A percentile compares a stretch with the other conserved stretches of the same genome.
phyloP scores from a whole-genome alignment of 2,329 filamentous ascomycete genomes.

The Xylariaceae sp. region DNA sequence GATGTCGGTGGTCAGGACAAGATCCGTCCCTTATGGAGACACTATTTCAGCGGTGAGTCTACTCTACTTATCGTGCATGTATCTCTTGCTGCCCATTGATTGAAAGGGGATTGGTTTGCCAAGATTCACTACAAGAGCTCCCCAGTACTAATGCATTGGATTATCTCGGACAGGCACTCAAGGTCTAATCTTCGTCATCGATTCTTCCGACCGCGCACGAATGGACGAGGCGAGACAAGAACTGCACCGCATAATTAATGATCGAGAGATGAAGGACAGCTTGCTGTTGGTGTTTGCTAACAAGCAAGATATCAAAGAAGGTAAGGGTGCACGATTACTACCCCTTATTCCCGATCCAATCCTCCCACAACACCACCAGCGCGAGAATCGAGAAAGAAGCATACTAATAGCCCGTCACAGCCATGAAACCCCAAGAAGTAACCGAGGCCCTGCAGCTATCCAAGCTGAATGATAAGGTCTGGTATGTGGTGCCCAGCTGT shows the following conservation, averaged over 20 bases:
- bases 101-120: too few species aligned
- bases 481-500: constrained; percentile 83
- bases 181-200: constrained; percentile 97
- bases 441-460: constrained; percentile 76
- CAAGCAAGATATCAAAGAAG: constrained; percentile 92
- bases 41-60: constrained; percentile 82
- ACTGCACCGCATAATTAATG: constrained; percentile 95
- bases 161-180: constrained; percentile 70
- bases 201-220: constrained; percentile 87
- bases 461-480: constrained; percentile 80
- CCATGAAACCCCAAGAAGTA: constrained; percentile 78
- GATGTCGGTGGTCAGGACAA: constrained; percentile 99
- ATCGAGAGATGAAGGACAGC: constrained; percentile 96
- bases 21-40: constrained; percentile 94
- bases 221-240: constrained; percentile 94
- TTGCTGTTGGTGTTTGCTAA: constrained; percentile 95
- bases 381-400: not conserved
- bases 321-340: constrained; percentile 51
- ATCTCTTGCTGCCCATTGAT: too few species aligned
- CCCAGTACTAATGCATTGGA: too few species aligned
- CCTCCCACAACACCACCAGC: not conserved
- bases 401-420: constrained; percentile 46
- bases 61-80: not conserved
- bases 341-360: not conserved
- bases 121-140: too few species aligned